phyloP scores from a whole-genome alignment of 768 basidiomycete species.

The Kwoniella botswanensis region DNA sequence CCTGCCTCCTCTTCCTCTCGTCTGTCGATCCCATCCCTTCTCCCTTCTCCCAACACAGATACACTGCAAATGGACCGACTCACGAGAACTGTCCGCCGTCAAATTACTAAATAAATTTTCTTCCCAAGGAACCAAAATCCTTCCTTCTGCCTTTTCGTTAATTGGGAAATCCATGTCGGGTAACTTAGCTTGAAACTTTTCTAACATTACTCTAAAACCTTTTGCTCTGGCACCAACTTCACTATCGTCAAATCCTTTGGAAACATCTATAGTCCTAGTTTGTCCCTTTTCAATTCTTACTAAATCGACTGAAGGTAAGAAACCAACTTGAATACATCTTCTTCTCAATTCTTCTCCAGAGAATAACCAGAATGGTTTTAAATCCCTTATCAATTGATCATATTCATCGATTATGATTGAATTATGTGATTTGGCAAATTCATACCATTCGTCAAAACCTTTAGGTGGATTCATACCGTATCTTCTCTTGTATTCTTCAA shows the following conservation, averaged over 20 bases:
- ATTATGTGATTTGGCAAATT: conserved; percentile 72
- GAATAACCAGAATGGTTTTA: conserved; percentile 82
- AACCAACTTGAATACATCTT: conserved; percentile 68
- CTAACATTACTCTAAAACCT: conserved; percentile 77
- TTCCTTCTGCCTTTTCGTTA: conserved; percentile 90
- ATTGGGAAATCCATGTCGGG: conserved; percentile 95
- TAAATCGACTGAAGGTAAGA: conserved; percentile 80
- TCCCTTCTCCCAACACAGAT: no score
- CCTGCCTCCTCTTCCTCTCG: no score
- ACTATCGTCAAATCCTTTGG: conserved; percentile 67
- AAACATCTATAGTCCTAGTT: conserved; percentile 66
- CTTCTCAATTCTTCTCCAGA: conserved; percentile 73
- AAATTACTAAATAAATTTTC: conserved; percentile 74
- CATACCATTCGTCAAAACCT: conserved; percentile 61
- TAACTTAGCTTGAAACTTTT: conserved; percentile 71
- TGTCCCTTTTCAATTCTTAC: conserved; percentile 76
- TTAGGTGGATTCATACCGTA: conserved; percentile 55
- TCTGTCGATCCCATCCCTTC: no score
- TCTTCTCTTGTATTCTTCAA: conserved; percentile 53
- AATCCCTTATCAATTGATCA: conserved; percentile 71
- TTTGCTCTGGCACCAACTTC: conserved; percentile 78
- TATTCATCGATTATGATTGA: conserved; percentile 90
- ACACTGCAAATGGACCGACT: conserved; percentile 26
- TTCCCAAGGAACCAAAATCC: conserved; percentile 93
- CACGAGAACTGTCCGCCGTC: conserved; percentile 61